Evolutionary conservation across 2,329 filamentous ascomycete genomes (phyloP).

Genomic region (Penicillium sumatraense): DNA sequence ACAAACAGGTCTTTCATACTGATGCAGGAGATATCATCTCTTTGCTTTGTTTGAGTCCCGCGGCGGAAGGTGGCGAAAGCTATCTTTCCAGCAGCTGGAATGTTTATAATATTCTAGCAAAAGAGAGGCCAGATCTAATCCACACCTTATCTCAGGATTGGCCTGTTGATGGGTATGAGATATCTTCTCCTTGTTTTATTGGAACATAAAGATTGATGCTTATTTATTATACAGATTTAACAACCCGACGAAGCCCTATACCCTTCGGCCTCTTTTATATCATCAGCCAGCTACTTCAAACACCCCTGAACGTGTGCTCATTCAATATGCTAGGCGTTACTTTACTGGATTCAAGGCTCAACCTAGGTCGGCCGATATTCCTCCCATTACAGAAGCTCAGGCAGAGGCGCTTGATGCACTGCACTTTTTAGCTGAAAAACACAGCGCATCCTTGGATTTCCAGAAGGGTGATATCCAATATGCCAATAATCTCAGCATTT

Average conservation of each 20-base stretch:
- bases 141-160: slow-evolving; percentile 55
- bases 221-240: slow-evolving; percentile 52
- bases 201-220: not conserved
- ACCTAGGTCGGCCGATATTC: slow-evolving; percentile 48
- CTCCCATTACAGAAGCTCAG: slow-evolving; percentile 57
- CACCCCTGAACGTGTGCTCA: slow-evolving; percentile 58
- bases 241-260: slow-evolving; percentile 53
- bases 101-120: slow-evolving; percentile 61
- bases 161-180: slow-evolving; percentile 52
- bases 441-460: slow-evolving; percentile 50
- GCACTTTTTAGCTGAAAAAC: slow-evolving; percentile 54
- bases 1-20: slow-evolving; percentile 59
- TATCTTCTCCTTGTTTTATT: not conserved
- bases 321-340: slow-evolving; percentile 64
- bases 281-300: slow-evolving; percentile 55
- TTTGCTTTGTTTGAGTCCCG: slow-evolving; percentile 52
- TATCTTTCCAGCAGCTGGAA: slow-evolving; percentile 58
- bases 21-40: slow-evolving; percentile 60
- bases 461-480: slow-evolving; percentile 57
- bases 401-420: slow-evolving; percentile 58
- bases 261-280: slow-evolving; percentile 50
- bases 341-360: slow-evolving; percentile 58
- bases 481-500: slow-evolving; percentile 58
- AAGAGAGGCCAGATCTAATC: slow-evolving; percentile 58
- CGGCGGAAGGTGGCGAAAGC: slow-evolving; percentile 56